Evolutionary conservation across 495 filamentous ascomycete species (phyloP).

Genomic region (Penicillium diatomitis): DNA sequence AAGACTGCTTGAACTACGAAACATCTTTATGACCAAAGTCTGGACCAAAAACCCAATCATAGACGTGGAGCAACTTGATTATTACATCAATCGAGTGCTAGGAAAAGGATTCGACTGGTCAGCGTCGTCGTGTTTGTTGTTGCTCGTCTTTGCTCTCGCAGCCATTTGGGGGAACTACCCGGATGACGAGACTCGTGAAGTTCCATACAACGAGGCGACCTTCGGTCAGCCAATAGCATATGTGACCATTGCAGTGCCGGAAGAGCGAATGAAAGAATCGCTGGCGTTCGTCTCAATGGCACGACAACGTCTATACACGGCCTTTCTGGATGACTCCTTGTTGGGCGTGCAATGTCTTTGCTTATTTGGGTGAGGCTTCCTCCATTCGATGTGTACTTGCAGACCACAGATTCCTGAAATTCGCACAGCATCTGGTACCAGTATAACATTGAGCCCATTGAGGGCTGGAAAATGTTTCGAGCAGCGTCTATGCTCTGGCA

Average conservation of each 20-base stretch:
- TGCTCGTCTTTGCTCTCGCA: constrained; percentile 28
- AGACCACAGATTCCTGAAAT: not conserved
- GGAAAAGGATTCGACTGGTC: constrained; percentile 27
- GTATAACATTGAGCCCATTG: constrained; percentile 30
- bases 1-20: constrained; percentile 18
- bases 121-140: constrained; percentile 22
- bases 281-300: constrained; percentile 26
- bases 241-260: constrained; percentile 13
- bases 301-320: constrained; percentile 23
- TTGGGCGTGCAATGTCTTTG: constrained; percentile 30
- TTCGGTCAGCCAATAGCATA: constrained; percentile 12
- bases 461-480: constrained; percentile 31
- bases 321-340: constrained; percentile 23
- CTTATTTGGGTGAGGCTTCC: constrained; percentile 23
- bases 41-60: constrained; percentile 24
- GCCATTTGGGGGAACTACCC: constrained; percentile 28
- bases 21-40: constrained; percentile 22
- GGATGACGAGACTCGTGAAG: constrained; percentile 19
- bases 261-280: constrained; percentile 18
- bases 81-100: constrained; percentile 15
- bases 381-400: not conserved
- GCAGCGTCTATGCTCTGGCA: constrained; percentile 32
- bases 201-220: constrained; percentile 10
- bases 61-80: constrained; percentile 17
- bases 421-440: constrained; percentile 29